phyloP scores from a whole-genome alignment of 768 basidiomycete species.

The Leccinellum luteum region DNA sequence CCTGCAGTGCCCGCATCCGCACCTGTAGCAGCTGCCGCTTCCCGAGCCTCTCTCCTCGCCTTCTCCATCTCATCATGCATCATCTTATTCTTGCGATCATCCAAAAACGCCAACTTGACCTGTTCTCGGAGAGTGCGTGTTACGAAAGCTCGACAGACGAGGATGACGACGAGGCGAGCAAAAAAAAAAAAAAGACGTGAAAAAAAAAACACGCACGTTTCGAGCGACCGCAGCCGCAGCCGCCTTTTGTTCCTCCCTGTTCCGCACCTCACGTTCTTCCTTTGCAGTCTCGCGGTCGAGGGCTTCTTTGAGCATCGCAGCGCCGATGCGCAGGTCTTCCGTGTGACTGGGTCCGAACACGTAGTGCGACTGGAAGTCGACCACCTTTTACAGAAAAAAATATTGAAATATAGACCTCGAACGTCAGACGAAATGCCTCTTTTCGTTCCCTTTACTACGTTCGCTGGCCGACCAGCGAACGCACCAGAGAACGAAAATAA shows the following conservation, averaged over 20 bases:
- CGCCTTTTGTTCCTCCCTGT: constrained; percentile 58
- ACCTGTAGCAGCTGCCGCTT: constrained; percentile 13
- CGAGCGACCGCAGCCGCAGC: constrained; percentile 50
- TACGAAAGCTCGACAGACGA: neutral
- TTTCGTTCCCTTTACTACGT: neutral
- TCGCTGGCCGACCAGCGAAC: neutral
- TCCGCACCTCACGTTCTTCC: constrained; percentile 46
- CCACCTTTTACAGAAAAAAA: constrained; percentile 47
- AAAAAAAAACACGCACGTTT: constrained; percentile 41
- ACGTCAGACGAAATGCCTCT: neutral
- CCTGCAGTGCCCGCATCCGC: neutral
- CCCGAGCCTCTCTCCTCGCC: constrained; percentile 44
- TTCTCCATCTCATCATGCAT: constrained; percentile 59
- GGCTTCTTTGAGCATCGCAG: constrained; percentile 61
- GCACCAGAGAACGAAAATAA: neutral
- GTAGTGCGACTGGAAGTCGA: constrained; percentile 73
- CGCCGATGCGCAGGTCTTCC: constrained; percentile 59
- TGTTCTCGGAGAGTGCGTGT: constrained; percentile 22
- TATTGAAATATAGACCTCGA: neutral
- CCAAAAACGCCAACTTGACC: constrained; percentile 79
- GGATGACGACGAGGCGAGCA: neutral
- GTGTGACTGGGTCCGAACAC: constrained; percentile 52
- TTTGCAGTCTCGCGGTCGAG: constrained; percentile 49
- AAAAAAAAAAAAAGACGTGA: neutral
- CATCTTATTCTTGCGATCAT: constrained; percentile 65